Conservation (phyloP, 1,139 yeast genomes). For the Kodamaea anthophila region DNA sequence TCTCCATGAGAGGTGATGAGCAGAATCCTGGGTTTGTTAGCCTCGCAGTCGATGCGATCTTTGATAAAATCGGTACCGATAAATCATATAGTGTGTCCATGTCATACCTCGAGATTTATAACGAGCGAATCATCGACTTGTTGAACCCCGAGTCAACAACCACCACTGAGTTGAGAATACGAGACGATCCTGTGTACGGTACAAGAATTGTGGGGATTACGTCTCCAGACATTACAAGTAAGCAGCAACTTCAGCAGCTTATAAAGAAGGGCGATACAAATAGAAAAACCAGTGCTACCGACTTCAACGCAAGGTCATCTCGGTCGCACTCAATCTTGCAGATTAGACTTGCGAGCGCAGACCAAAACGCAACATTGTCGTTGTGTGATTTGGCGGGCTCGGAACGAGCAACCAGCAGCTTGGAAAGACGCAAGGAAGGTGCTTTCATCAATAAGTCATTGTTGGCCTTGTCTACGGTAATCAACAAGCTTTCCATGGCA, state of each 20-base stretch:
- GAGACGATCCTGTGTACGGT: slow-evolving; percentile 72
- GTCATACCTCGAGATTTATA: slow-evolving; percentile 84
- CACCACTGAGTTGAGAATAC: slow-evolving; percentile 51
- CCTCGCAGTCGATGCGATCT: slow-evolving; percentile 64
- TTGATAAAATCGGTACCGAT: slow-evolving; percentile 30
- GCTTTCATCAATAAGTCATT: slow-evolving; percentile 86
- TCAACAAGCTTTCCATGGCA: slow-evolving; percentile 59
- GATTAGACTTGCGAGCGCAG: slow-evolving; percentile 41
- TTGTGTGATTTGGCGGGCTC: slow-evolving; percentile 96
- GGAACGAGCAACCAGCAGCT: slow-evolving; percentile 79
- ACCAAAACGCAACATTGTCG: slow-evolving; percentile 60
- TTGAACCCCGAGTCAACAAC: slow-evolving; percentile 21
- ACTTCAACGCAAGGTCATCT: slow-evolving; percentile 77
- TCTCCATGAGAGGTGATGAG: slow-evolving; percentile 75
- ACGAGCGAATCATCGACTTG: slow-evolving; percentile 77
- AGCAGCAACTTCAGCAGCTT: slow-evolving; percentile 54
- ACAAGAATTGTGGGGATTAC: slow-evolving; percentile 72
- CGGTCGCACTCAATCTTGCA: slow-evolving; percentile 91
- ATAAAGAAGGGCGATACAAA: slow-evolving; percentile 67
- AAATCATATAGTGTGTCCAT: slow-evolving; percentile 42
- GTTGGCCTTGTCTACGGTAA: slow-evolving; percentile 83
- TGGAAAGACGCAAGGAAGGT: slow-evolving; percentile 86
- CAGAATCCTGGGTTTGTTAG: slow-evolving; percentile 75
- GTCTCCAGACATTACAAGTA: slow-evolving; percentile 50
- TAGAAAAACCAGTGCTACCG: slow-evolving; percentile 83